Evolutionary conservation across 1,284 basidiomycete genomes (phyloP), one percentile per base, ranked within the genome.

Genomic region (Moesziomyces aphidis): DNA sequence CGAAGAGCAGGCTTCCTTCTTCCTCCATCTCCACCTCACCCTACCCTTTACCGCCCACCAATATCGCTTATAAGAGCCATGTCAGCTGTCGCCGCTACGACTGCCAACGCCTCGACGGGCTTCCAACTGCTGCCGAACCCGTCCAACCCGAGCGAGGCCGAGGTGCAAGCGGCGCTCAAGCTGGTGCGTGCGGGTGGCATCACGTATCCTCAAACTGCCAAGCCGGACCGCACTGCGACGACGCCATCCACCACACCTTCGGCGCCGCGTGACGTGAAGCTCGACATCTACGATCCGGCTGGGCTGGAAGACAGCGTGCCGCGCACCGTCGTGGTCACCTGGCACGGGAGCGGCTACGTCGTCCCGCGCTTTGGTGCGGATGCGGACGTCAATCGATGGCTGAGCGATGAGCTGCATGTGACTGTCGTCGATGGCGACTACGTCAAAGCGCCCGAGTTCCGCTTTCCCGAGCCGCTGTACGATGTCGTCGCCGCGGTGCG

Each of bases 381-480:
- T 31, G 62, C 62, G 6, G 55, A 70, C 26, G 43, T 63, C 1
- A 57, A 55, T 23, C 72, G 66, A 5, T 74, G 47, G 48, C 47
- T 74, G 15, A 55, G 56, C 22, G 57, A 62, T 24, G 59, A 60
- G n/a, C 51, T 73, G 10, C 10, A 22, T 21, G 44, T 61, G 4
- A 66, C 55, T 9, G 56, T 74, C 1, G 67, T 74, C 6, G 72
- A 74, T 49, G 58, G 45, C 10, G 72, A 74, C 45, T 74, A 74
- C 23, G 59, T 50, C 56, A 74, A 74, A 28, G 55, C 72, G 7
- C 72, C 72, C 5, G 72, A 74, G 31, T 17, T 46, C 31, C 62
- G 52, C n/a, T 74, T 74, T 45, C 72, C 72, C 1, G 60, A 70
- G 11, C 62, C 52, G 2, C 22, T 74, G 24, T 50, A 56, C 24